Evolutionary conservation across 345 rosid species (phyloP).

Genomic region (Moringa oleifera): DNA sequence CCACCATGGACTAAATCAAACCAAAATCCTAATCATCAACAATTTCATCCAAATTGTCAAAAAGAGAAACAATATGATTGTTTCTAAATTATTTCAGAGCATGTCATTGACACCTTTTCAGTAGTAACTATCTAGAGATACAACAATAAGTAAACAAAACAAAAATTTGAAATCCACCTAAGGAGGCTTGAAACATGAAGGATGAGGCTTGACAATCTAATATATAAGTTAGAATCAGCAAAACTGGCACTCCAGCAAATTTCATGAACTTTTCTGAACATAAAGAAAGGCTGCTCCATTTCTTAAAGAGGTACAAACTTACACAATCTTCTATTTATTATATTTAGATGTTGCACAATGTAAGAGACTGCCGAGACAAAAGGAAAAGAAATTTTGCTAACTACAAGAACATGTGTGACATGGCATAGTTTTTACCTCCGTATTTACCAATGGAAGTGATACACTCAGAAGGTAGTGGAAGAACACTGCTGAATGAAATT

Average conservation of each 20-base stretch:
- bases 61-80: not conserved
- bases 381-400: not conserved
- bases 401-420: not conserved
- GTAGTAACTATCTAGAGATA: not conserved
- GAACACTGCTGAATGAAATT: not conserved
- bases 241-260: not conserved
- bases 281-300: not conserved
- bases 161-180: not conserved
- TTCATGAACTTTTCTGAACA: not conserved
- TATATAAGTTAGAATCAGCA: not conserved
- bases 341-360: too few relatives aligned
- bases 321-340: not conserved
- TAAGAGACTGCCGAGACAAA: not conserved
- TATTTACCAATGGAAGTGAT: too few relatives aligned
- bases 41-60: slow-evolving; percentile 10
- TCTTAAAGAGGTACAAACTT: not conserved
- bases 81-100: not conserved
- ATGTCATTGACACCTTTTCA: not conserved
- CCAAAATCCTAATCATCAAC: slow-evolving; percentile 22
- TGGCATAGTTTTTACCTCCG: not conserved
- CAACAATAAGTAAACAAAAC: not conserved
- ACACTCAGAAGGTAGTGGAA: not conserved
- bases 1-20: slow-evolving; percentile 62
- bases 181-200: not conserved
- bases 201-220: not conserved